These are phyloP conservation scores for Golubevia sp. DNA, from an alignment of 1,284 basidiomycete species.

Conservation along the genomic window DNA sequence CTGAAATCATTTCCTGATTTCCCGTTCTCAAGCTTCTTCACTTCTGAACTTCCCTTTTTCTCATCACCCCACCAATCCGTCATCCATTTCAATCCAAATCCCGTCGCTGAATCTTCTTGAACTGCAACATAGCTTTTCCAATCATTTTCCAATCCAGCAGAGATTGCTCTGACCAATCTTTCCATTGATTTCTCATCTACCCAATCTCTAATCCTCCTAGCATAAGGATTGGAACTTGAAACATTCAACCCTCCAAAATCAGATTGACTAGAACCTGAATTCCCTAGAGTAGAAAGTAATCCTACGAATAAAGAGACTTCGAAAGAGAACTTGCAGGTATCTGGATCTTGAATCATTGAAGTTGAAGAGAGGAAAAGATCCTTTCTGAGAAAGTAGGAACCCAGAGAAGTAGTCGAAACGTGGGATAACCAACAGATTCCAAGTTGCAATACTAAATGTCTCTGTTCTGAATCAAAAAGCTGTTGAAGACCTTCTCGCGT, in stretches of 20 bases:
- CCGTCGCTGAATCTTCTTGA: constrained; percentile 17
- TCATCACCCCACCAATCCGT: too few species aligned
- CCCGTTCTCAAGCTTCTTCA: too few species aligned
- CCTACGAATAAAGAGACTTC: constrained; percentile 44
- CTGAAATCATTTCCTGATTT: too few species aligned
- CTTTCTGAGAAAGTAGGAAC: constrained; percentile 47
- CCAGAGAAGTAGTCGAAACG: constrained; percentile 34
- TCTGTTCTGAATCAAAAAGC: constrained; percentile 9
- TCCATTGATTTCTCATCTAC: constrained; percentile 33
- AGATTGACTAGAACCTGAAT: background rate
- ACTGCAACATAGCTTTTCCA: constrained; percentile 19
- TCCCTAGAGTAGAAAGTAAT: constrained; percentile 47
- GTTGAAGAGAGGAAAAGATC: constrained; percentile 42
- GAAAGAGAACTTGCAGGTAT: constrained; percentile 27
- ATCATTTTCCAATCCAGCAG: constrained; percentile 19
- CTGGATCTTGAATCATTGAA: constrained; percentile 18
- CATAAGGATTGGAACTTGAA: constrained; percentile 24
- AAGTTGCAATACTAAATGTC: constrained; percentile 31
- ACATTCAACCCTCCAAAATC: too few species aligned
- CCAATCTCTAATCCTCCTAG: constrained; percentile 33
- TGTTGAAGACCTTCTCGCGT: constrained; percentile 8
- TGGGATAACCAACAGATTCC: constrained; percentile 40
- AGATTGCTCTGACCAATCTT: constrained; percentile 18
- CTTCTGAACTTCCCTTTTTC: too few species aligned
- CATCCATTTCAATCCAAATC: too few species aligned